Evolutionary conservation across 2,329 filamentous ascomycete genomes (phyloP), one percentile per base, ranked within the genome.

Genomic region (Colletotrichum sp.): DNA sequence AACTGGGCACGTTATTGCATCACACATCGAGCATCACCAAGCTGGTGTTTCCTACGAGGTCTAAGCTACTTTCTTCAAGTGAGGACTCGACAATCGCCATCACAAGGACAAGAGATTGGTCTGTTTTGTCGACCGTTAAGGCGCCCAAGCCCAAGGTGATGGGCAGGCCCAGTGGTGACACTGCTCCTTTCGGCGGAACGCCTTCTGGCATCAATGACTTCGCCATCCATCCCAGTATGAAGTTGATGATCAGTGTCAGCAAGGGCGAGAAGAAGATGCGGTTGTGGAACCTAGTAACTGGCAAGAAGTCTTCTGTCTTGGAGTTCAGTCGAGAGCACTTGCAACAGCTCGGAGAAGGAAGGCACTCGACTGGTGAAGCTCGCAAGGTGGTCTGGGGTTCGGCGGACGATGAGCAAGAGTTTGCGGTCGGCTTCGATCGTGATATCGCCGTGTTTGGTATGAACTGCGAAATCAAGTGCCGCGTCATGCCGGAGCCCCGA

Each of bases 221-320:
- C 83, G 95, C 96, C 3, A 94, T 99, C 30, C 97, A 99, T 83
- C 96, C 97, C 1, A 97, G 95, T 83, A 95, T 98, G 91, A 98
- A 98, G 86, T 88, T 99, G 66, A 98, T 98, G 95, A 92, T 99
- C 76, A 97, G 92, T 79, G 96, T 98, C 10, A 94, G 95, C 79
- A 95, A 94, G 80, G 96, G 96, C 78, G 97, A 99, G 87, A 93
- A 92, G 78, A 95, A 93, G 81, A 97, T 99, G 94, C 89, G 97
- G 78, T 85, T 98, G 78, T 99, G 97, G 97, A 98, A 99, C 82
- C 84, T 99, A 78, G 96, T 98, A 78, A 98, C 96, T 4, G 97
- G 96, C 18, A 98, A 96, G 87, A 98, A 98, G 87, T 96, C 96
- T 1, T 95, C 96, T 34, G 96, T 98, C 68, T 87, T 99, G 79